A percentile compares a stretch with the other conserved stretches of the same genome.
These are phyloP conservation scores for Colletotrichum sp. DNA, from an alignment of 2,329 filamentous ascomycete species.

Conservation along the genomic window DNA sequence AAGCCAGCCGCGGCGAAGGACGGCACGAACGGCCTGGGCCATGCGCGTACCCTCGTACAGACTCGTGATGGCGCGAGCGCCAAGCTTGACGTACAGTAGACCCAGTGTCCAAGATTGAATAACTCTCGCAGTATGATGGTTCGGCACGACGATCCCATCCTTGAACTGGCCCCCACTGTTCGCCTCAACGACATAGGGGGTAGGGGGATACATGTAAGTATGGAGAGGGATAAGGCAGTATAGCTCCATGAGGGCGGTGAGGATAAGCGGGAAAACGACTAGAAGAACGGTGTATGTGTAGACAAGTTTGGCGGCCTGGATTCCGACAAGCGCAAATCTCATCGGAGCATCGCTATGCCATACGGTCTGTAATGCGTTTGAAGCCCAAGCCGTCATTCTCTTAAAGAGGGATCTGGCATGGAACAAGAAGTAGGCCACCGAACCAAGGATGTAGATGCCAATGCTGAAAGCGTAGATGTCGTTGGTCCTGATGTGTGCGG, in stretches of 20 bases:
- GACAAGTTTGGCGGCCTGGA: constrained; percentile 51
- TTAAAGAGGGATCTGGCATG: constrained; percentile 48
- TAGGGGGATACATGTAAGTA: constrained; percentile 67
- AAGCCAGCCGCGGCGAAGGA: constrained; percentile 77
- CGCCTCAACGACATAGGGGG: constrained; percentile 18
- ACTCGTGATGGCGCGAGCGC: constrained; percentile 69
- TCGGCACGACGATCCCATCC: constrained; percentile 21
- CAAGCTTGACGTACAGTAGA: constrained; percentile 86
- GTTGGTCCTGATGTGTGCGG: constrained; percentile 77
- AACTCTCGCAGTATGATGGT: constrained; percentile 76
- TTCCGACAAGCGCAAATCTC: constrained; percentile 29
- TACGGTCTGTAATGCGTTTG: constrained; percentile 26
- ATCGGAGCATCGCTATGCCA: constrained; percentile 34
- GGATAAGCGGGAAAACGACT: constrained; percentile 80
- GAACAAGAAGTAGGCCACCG: constrained; percentile 64
- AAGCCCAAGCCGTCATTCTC: constrained; percentile 35
- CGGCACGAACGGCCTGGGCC: constrained; percentile 74
- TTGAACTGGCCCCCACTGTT: constrained; percentile 27
- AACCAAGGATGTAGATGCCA: constrained; percentile 82
- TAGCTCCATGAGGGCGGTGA: constrained; percentile 82
- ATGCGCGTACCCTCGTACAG: constrained; percentile 73
- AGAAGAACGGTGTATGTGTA: constrained; percentile 81
- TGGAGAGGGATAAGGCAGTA: constrained; percentile 89
- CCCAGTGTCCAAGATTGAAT: constrained; percentile 95
- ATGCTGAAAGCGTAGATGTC: constrained; percentile 97